phyloP scores from a whole-genome alignment of 2,329 filamentous ascomycete genomes.

The Curvularia spicifera region DNA sequence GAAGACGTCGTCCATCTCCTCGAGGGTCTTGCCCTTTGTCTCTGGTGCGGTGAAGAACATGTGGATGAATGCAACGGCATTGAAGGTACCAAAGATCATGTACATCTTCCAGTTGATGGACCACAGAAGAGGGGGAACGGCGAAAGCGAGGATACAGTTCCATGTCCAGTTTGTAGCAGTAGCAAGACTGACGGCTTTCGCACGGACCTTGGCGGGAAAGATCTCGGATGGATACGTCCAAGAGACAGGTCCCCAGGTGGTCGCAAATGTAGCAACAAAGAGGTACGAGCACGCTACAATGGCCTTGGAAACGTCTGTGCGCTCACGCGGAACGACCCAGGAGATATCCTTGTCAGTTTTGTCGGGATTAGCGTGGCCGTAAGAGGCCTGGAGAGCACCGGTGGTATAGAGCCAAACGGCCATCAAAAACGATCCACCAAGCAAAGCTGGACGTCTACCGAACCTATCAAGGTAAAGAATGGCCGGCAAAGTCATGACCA shows the following conservation, averaged over 20 bases:
- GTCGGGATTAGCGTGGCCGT: conserved; percentile 55
- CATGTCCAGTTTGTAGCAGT: conserved; percentile 50
- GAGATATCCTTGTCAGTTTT: conserved; percentile 54
- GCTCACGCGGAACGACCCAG: conserved; percentile 63
- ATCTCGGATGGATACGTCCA: conserved; percentile 51
- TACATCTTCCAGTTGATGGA: conserved; percentile 54
- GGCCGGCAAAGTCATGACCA: conserved; percentile 64
- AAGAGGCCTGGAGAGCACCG: conserved; percentile 65
- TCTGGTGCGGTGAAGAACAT: conserved; percentile 51
- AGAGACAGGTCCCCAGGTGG: conserved; percentile 49
- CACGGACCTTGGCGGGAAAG: conserved; percentile 50
- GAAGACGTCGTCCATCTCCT: conserved; percentile 52
- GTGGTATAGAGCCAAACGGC: conserved; percentile 66
- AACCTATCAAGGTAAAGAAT: conserved; percentile 66
- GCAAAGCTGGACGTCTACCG: conserved; percentile 63
- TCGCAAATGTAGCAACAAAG: conserved; percentile 54
- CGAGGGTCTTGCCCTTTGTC: conserved; percentile 51
- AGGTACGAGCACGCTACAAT: conserved; percentile 55
- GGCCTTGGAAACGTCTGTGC: conserved; percentile 61
- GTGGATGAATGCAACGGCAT: conserved; percentile 47
- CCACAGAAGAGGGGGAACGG: conserved; percentile 51
- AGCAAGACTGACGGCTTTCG: conserved; percentile 50
- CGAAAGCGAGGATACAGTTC: conserved; percentile 51
- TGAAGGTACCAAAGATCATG: conserved; percentile 51
- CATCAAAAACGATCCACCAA: conserved; percentile 64